A percentile compares a stretch with the other conserved stretches of the same genome.
Evolutionary conservation across 2,329 filamentous ascomycete species (phyloP).

Genomic region (Tolypocladium guangdongense): DNA sequence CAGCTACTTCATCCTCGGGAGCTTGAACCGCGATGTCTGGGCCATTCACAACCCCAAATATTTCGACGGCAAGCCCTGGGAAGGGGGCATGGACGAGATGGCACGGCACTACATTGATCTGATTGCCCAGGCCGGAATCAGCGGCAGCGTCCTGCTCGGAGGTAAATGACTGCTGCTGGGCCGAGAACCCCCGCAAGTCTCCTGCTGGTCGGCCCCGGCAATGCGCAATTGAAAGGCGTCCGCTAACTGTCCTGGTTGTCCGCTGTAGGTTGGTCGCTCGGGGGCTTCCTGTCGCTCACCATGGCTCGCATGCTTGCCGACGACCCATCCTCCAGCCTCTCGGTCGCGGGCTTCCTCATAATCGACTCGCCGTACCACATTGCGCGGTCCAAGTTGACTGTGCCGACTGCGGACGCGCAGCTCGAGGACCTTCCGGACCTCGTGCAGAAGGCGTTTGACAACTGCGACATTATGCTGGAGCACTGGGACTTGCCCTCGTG

Average conservation of each 20-base stretch:
- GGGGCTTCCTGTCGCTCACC: conserved; percentile 14
- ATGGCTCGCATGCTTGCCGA: conserved; percentile 14
- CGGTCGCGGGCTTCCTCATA: conserved; percentile 14
- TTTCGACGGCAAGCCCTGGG: conserved; percentile 12
- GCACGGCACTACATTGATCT: conserved; percentile 14
- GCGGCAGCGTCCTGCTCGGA: conserved; percentile 15
- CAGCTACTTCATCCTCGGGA: conserved; percentile 16
- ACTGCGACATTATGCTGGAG: conserved; percentile 19
- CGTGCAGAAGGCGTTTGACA: conserved; percentile 17
- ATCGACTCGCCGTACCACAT: conserved; percentile 18
- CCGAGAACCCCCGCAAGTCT: too few species aligned
- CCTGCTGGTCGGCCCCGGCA: not conserved
- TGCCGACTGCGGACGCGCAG: conserved; percentile 7
- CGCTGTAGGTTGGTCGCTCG: conserved; percentile 17
- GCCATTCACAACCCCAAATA: conserved; percentile 18
- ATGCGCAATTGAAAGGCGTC: not conserved
- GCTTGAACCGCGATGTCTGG: conserved; percentile 17
- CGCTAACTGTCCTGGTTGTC: not conserved
- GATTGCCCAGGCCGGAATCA: conserved; percentile 12
- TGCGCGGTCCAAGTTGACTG: conserved; percentile 8
- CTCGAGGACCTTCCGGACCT: conserved; percentile 12
- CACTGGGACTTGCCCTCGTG: conserved; percentile 16
- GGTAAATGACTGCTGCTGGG: conserved; percentile 5
- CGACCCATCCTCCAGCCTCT: conserved; percentile 10
- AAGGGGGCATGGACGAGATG: conserved; percentile 19